Conservation (phyloP, 306 rosid genomes). For the Quercus rubra region DNA sequence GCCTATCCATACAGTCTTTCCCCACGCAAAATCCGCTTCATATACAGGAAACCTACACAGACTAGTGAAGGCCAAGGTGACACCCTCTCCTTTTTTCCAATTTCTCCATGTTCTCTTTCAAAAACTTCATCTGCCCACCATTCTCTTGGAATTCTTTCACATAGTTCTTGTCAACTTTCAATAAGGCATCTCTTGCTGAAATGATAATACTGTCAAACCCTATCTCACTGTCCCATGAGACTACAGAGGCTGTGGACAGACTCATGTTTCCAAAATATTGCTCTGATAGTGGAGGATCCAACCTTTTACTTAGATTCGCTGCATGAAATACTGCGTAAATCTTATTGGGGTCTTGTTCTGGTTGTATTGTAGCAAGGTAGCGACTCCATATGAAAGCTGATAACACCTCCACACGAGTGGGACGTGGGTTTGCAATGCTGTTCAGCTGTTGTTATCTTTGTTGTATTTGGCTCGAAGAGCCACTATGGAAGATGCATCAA, state of each 20-base stretch:
- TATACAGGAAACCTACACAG: slow-evolving; percentile 16
- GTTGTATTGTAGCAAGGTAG: not conserved
- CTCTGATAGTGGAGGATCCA: slow-evolving; percentile 2
- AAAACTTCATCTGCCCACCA: not conserved
- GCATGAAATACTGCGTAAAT: not conserved
- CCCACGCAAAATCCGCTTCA: slow-evolving; percentile 44
- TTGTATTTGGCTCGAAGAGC: not conserved
- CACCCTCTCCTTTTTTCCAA: not conserved
- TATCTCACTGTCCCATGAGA: not conserved
- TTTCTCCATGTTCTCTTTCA: not conserved
- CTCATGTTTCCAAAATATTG: not conserved
- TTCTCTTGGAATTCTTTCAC: not conserved
- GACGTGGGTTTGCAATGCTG: not conserved
- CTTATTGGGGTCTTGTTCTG: not conserved
- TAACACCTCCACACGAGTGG: slow-evolving; percentile 4
- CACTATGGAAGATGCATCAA: slow-evolving; percentile 2
- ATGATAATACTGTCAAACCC: not conserved
- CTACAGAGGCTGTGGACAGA: not conserved
- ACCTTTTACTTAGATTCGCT: not conserved
- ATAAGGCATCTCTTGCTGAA: not conserved
- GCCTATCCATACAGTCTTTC: slow-evolving; percentile 39
- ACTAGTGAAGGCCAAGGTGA: not conserved
- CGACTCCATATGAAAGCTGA: slow-evolving; percentile 7
- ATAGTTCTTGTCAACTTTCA: not conserved
- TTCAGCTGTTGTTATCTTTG: not conserved